Conservation (phyloP, 495 filamentous ascomycete genomes). For the Penicillium odoratum region DNA sequence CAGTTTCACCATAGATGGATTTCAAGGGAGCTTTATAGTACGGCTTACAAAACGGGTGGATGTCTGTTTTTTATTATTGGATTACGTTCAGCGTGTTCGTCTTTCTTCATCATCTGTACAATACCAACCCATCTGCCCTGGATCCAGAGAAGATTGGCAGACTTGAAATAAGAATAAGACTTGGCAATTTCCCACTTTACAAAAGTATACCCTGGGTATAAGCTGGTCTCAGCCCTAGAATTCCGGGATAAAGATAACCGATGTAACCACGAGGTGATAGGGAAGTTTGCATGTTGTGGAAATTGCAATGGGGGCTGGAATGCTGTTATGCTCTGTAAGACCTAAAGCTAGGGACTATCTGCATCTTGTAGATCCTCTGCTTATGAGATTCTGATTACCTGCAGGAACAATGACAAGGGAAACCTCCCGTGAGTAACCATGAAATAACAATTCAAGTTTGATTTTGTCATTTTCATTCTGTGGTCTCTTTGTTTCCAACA, state of each 20-base stretch:
- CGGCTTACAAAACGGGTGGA: neutral
- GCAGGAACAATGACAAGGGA: neutral
- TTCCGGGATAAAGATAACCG: no score
- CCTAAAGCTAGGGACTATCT: neutral
- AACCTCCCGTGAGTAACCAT: neutral
- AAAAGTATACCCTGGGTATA: no score
- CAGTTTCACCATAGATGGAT: conserved; percentile 26
- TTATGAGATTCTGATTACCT: neutral
- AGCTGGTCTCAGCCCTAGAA: no score
- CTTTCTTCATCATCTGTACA: neutral
- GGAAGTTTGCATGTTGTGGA: neutral
- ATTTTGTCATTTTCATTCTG: neutral
- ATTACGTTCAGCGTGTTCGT: neutral
- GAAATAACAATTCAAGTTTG: no score
- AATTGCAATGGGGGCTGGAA: neutral
- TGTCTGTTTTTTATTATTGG: neutral
- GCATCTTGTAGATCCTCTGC: neutral
- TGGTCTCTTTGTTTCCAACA: neutral
- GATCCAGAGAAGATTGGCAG: neutral
- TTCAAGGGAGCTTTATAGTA: neutral
- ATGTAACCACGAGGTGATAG: neutral
- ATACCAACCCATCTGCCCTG: neutral
- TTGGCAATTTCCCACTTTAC: no score
- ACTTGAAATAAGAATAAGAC: no score
- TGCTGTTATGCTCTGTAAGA: neutral